Conservation (phyloP, 2,329 filamentous ascomycete species). For the Venturia carpophila region DNA sequence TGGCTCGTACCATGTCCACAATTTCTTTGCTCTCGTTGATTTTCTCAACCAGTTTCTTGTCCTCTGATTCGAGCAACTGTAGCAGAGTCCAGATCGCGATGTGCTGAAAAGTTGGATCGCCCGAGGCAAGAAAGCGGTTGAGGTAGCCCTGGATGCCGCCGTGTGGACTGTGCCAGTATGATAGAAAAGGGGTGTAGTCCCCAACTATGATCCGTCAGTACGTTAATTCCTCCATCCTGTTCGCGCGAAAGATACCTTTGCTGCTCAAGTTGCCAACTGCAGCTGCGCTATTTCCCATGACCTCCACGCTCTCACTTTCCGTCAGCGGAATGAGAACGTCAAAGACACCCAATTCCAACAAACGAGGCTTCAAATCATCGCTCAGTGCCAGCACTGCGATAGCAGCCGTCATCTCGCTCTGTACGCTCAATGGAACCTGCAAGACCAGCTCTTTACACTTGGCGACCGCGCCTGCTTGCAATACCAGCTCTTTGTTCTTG, state of each 20-base stretch:
- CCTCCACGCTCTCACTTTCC: constrained; percentile 91
- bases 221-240: neutral
- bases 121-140: constrained; percentile 83
- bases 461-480: constrained; percentile 92
- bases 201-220: constrained; percentile 55
- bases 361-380: constrained; percentile 87
- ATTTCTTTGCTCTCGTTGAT: constrained; percentile 89
- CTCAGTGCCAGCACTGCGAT: constrained; percentile 93
- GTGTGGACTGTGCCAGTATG: constrained; percentile 85
- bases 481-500: constrained; percentile 92
- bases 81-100: constrained; percentile 98
- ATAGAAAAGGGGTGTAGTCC: constrained; percentile 92
- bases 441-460: constrained; percentile 97
- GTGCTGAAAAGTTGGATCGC: constrained; percentile 96
- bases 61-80: constrained; percentile 90
- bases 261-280: constrained; percentile 92
- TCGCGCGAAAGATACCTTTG: constrained; percentile 58
- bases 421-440: constrained; percentile 85
- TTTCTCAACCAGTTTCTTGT: constrained; percentile 76
- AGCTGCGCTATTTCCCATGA: constrained; percentile 95
- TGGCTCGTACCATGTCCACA: constrained; percentile 82
- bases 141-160: constrained; percentile 95
- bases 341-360: constrained; percentile 87
- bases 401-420: constrained; percentile 99
- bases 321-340: constrained; percentile 94